Evolutionary conservation across 1,284 basidiomycete species (phyloP), one percentile per base, ranked within the genome.

Genomic region (Sporisorium exsertum): DNA sequence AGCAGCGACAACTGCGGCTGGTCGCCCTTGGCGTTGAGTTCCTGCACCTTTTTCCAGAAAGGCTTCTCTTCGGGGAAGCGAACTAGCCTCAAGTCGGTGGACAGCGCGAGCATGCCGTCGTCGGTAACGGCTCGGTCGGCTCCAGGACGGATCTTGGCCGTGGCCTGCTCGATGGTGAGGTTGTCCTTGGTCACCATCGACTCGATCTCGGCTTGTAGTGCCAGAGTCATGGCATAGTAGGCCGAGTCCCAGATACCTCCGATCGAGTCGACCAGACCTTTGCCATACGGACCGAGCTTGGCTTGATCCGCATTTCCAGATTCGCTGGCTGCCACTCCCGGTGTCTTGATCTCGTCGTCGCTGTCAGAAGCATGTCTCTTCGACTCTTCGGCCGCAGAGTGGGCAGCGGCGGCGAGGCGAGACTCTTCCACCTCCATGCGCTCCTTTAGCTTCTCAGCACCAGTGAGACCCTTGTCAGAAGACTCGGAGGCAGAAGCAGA

Each of bases 241-340:
- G 86, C 84, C 2, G 85, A 83, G 53, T 87, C 87, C 51, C 82
- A 77, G 32, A 87, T 78, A 0, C 87, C 87, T n/a, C 86, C 87
- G 15, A 87, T 81, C 5, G 83, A 81, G 65, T 87, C 87, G 18
- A 87, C 76, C 22, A 87, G 77, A 4, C 87, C 87, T 3, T 84
- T 77, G 1, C 86, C 86, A 52, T 84, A 81, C 0, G 85, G 83
- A 0, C 82, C 83, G 1, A 43, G 12, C 43, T 58, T 58, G 52
- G 35, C 40, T 2, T 52, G 57, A 6, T 27, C 15, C 18, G 50
- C 32, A 6, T 47, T 13, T 20, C 32, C 47, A 18, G 58, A 35
- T n/a, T 73, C 54, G 37, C 40, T 43, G 10, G 65, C 49, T 7
- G 50, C n/a, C 6, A 72, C 70, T 2, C 57, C 64, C 3, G 43